Evolutionary conservation across 2,329 filamentous ascomycete species (phyloP), one percentile per base, ranked within the genome.

Genomic region (Epicoccum nigrum): DNA sequence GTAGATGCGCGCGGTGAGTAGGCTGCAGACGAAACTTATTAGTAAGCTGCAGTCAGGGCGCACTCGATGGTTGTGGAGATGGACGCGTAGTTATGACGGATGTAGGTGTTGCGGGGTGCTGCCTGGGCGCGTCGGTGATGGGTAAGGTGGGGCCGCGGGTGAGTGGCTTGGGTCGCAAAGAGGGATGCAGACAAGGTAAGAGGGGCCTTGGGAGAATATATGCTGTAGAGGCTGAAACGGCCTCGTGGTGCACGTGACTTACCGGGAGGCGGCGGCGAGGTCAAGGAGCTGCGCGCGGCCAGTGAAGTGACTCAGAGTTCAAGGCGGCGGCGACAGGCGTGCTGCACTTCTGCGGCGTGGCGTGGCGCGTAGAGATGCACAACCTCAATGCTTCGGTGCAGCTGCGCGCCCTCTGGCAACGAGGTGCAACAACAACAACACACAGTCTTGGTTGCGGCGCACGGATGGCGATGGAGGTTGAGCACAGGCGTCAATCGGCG

Each of bases 241-340:
- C 38, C 49, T 45, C 35, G 12, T 4, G 28, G 21, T 31, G 32
- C 68, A 71, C 64, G 69, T 70, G 69, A 71, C 62, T 64, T 68
- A 69, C 65, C 58, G 57, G 58, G 62, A 55, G 65, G 66, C 62
- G 64, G 62, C 62, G 62, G 60, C 57, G 60, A 59, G 54, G 35
- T 53, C 53, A 58, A 61, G 50, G 48, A 32, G 30, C 45, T 35
- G 54, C 49, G 49, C 40, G 58, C 52, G 27, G 17, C 51, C 35
- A 20, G 15, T 7, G 38, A 28, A 60, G 61, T 70, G 67, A 70
- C 61, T 69, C 66, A 68, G 59, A 56, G 15, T 30, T 41, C 47
- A 17, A 21, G 12, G 45, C 20, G 57, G 66, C 64, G 61, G 47
- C 63, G 56, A 64, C 64, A 57, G 57, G 60, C 58, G 55, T 62